A percentile compares a stretch with the other conserved stretches of the same genome.
Evolutionary conservation across 1,284 basidiomycete genomes (phyloP).

Genomic region (Microbotryum lychnidis-dioicae): DNA sequence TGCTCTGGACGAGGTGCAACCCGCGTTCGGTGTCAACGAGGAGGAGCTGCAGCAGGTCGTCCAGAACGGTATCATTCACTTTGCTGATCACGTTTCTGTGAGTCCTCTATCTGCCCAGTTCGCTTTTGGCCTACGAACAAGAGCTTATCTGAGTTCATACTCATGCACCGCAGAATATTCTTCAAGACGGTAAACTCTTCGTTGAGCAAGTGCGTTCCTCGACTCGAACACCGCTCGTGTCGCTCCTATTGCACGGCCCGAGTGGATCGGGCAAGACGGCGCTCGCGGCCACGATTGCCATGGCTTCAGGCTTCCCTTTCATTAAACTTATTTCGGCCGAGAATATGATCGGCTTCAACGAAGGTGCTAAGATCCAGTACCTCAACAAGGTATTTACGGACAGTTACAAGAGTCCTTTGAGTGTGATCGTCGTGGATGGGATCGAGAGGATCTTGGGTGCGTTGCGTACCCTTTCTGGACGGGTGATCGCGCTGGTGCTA

Average conservation of each 20-base stretch:
- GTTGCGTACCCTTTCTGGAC: conserved; percentile 31
- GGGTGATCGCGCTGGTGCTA: background rate
- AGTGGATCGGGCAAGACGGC: conserved; percentile 93
- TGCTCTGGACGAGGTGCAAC: conserved; percentile 90
- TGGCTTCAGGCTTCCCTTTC: conserved; percentile 88
- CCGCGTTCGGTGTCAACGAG: conserved; percentile 95
- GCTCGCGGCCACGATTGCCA: conserved; percentile 87
- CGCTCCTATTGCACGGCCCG: conserved; percentile 77
- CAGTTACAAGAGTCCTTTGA: conserved; percentile 94
- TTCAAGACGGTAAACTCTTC: conserved; percentile 83
- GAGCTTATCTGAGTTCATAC: conserved; percentile 53
- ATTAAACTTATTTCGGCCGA: conserved; percentile 97
- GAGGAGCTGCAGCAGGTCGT: conserved; percentile 91
- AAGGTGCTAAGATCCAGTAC: conserved; percentile 80
- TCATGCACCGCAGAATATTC: conserved; percentile 54
- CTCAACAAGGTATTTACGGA: conserved; percentile 93
- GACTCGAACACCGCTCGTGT: conserved; percentile 84
- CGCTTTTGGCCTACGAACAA: conserved; percentile 64
- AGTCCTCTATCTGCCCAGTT: conserved; percentile 36
- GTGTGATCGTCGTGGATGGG: conserved; percentile 93
- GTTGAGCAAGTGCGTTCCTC: conserved; percentile 92
- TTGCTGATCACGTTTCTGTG: conserved; percentile 63
- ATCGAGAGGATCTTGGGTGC: conserved; percentile 78
- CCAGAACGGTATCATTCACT: conserved; percentile 95
- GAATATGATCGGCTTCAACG: conserved; percentile 90